Percentiles rank a stretch among this genome's conserved stretches.
Conservation (phyloP, 2,329 filamentous ascomycete species). For the Raffaelea albimanens region DNA sequence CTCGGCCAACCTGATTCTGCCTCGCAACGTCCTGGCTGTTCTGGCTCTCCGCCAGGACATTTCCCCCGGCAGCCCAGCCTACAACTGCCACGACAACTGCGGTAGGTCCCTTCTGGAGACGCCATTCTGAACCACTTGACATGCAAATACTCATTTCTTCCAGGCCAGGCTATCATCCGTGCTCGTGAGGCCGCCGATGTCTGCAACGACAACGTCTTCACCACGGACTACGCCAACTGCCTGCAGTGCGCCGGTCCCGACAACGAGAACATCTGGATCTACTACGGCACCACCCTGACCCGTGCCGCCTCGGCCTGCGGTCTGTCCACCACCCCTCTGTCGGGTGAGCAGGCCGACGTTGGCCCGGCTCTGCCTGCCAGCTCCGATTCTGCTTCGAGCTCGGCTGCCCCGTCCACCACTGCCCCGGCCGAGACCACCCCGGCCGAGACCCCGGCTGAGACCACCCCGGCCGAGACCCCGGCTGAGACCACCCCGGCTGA, state of each 20-base stretch:
- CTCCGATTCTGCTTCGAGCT: conserved; percentile 1
- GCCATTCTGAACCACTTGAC: too few species aligned
- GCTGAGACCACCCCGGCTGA: neutral
- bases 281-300: conserved; percentile 25
- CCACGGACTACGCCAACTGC: conserved; percentile 28
- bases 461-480: neutral
- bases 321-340: conserved; percentile 14
- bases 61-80: conserved; percentile 24
- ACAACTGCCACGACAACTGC: conserved; percentile 35
- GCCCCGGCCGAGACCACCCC: neutral
- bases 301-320: conserved; percentile 19
- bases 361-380: conserved; percentile 11
- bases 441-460: neutral
- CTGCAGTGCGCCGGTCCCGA: conserved; percentile 28
- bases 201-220: conserved; percentile 27
- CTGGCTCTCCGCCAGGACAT: conserved; percentile 22
- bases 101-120: conserved; percentile 19
- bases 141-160: too few species aligned
- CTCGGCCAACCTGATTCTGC: conserved; percentile 4
- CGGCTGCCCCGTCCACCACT: conserved; percentile 1
- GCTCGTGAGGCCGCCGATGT: conserved; percentile 10
- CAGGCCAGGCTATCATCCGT: conserved; percentile 26
- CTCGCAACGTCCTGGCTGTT: neutral
- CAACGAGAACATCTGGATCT: conserved; percentile 31
- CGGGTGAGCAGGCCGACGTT: conserved; percentile 13